phyloP scores from a whole-genome alignment of 192 early-diverging fungal species.

The Spizellomyces sp. region DNA sequence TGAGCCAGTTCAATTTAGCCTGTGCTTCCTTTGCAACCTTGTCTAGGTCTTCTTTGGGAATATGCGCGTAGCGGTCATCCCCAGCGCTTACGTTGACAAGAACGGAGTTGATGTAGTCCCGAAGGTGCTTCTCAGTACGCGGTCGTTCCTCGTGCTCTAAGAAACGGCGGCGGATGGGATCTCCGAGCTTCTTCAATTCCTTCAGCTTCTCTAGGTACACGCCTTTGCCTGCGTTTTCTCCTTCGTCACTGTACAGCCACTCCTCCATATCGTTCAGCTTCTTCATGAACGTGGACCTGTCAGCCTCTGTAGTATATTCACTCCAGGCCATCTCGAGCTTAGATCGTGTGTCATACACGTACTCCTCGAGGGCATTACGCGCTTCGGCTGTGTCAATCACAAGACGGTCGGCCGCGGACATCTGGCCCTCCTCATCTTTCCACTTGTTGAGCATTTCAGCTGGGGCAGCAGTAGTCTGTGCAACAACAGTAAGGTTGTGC shows the following conservation, averaged over 20 bases:
- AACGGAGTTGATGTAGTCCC: slow-evolving; percentile 75
- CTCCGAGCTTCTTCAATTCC: slow-evolving; percentile 76
- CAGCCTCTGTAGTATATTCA: slow-evolving; percentile 72
- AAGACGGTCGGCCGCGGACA: slow-evolving; percentile 82
- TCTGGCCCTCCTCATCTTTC: slow-evolving; percentile 80
- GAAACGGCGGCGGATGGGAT: slow-evolving; percentile 78
- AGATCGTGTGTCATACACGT: slow-evolving; percentile 92
- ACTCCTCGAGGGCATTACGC: slow-evolving; percentile 97
- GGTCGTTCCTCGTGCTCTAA: slow-evolving; percentile 86
- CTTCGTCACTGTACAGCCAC: slow-evolving; percentile 95
- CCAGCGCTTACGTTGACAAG: slow-evolving; percentile 69
- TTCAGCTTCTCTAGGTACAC: slow-evolving; percentile 83
- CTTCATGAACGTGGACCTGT: slow-evolving; percentile 69
- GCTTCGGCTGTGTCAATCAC: slow-evolving; percentile 91
- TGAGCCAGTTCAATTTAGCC: slow-evolving; percentile 84
- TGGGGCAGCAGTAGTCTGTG: slow-evolving; percentile 64
- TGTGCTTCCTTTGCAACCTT: slow-evolving; percentile 75
- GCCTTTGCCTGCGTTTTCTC: slow-evolving; percentile 88
- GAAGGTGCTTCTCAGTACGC: slow-evolving; percentile 77
- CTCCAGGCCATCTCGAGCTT: slow-evolving; percentile 79
- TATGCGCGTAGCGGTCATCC: slow-evolving; percentile 88
- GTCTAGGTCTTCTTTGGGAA: slow-evolving; percentile 82
- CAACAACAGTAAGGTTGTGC: slow-evolving; percentile 75
- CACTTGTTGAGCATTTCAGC: slow-evolving; percentile 60
- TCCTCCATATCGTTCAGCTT: slow-evolving; percentile 84